A percentile compares a stretch with the other conserved stretches of the same genome.
Evolutionary conservation across 345 rosid genomes (phyloP).

Genomic region (Crucihimalaya himalaica): DNA sequence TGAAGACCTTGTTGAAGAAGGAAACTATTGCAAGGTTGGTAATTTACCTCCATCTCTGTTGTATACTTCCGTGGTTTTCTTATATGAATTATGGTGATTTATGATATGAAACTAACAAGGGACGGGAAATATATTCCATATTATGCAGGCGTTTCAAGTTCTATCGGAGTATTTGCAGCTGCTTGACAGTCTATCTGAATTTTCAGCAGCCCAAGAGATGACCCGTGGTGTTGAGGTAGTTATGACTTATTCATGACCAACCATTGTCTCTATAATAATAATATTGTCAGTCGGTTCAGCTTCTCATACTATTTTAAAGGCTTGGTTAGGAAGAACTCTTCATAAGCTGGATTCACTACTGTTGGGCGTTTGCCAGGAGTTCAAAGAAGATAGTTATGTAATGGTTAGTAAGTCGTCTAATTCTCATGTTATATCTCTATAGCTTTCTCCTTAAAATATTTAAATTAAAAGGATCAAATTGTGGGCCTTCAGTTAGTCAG

Average conservation of each 20-base stretch:
- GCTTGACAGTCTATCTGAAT: constrained; percentile 82
- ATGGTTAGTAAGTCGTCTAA: constrained; percentile 59
- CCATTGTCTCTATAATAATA: constrained; percentile 15
- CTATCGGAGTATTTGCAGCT: constrained; percentile 95
- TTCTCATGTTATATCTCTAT: constrained; percentile 27
- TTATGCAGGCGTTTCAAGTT: constrained; percentile 91
- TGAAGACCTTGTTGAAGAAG: constrained; percentile 88
- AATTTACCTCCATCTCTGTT: constrained; percentile 9
- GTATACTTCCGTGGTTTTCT: not conserved
- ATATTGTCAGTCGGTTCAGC: constrained; percentile 20
- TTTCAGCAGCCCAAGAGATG: constrained; percentile 92
- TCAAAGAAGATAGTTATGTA: constrained; percentile 81
- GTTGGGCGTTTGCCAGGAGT: constrained; percentile 93
- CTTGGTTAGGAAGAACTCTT: constrained; percentile 97
- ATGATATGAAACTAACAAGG: constrained; percentile 17
- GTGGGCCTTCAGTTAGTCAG: constrained; percentile 5
- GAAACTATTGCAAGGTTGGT: constrained; percentile 89
- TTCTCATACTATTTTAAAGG: constrained; percentile 50
- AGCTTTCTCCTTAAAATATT: constrained; percentile 15
- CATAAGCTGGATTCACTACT: constrained; percentile 92
- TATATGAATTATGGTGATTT: constrained; percentile 11
- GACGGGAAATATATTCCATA: constrained; percentile 26
- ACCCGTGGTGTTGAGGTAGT: constrained; percentile 94
- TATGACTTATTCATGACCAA: constrained; percentile 17
- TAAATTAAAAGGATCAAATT: not conserved